Evolutionary conservation across 1,284 basidiomycete species (phyloP).

Genomic region (Cryptococcus sp.): DNA sequence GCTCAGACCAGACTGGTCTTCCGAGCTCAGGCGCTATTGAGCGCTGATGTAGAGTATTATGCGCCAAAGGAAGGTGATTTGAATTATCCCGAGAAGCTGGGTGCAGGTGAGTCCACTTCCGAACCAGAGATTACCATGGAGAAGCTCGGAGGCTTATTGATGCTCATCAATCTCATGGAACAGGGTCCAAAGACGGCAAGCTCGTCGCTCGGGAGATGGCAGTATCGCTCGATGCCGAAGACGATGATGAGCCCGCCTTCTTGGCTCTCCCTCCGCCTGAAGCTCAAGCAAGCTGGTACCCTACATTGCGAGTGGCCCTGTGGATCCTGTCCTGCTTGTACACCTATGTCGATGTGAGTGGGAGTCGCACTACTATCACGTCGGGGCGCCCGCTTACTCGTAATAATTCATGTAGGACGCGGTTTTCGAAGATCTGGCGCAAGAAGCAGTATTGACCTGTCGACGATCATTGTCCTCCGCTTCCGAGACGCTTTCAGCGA

Average conservation of each 20-base stretch:
- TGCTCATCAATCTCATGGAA: too few relatives aligned
- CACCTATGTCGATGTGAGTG: slow-evolving; percentile 80
- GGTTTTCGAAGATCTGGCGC: slow-evolving; percentile 90
- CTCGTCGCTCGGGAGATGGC: slow-evolving; percentile 19
- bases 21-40: slow-evolving; percentile 85
- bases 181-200: slow-evolving; percentile 15
- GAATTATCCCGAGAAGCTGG: slow-evolving; percentile 73
- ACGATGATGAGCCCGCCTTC: slow-evolving; percentile 57
- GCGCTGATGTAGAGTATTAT: slow-evolving; percentile 81
- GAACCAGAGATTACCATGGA: too few relatives aligned
- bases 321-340: slow-evolving; percentile 86
- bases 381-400: too few relatives aligned
- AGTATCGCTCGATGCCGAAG: slow-evolving; percentile 43
- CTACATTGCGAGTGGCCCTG: slow-evolving; percentile 76
- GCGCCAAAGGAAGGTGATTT: slow-evolving; percentile 70
- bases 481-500: slow-evolving; percentile 63
- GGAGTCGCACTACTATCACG: too few relatives aligned
- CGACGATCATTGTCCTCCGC: slow-evolving; percentile 73
- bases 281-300: slow-evolving; percentile 83
- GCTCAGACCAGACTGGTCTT: slow-evolving; percentile 91
- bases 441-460: slow-evolving; percentile 81
- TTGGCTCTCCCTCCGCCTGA: slow-evolving; percentile 72
- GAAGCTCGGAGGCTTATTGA: too few relatives aligned
- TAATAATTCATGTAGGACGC: slow-evolving; percentile 46
- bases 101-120: slow-evolving; percentile 21